These are phyloP conservation scores for Elsinoe batatas DNA, from an alignment of 2,329 filamentous ascomycete genomes.

Conservation along the genomic window DNA sequence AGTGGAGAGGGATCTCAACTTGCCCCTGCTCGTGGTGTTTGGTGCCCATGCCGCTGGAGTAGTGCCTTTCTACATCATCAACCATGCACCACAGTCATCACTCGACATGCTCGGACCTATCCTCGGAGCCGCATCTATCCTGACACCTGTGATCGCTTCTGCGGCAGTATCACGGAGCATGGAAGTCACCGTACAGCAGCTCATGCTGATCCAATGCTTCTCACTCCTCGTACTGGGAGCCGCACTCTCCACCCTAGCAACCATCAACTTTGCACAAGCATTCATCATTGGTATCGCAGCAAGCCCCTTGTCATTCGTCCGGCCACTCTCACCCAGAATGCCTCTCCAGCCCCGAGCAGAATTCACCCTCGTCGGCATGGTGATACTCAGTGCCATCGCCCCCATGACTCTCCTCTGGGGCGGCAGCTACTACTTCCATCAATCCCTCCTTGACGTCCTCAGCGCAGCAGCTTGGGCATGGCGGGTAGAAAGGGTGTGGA, in stretches of 20 bases:
- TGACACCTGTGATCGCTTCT: constrained; percentile 25
- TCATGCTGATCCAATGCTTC: constrained; percentile 75
- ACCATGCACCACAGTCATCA: constrained; percentile 28
- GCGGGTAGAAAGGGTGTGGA: constrained; percentile 17
- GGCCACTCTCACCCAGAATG: constrained; percentile 20
- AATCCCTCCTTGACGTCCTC: constrained; percentile 13
- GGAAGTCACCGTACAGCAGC: constrained; percentile 55
- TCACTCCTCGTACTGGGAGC: constrained; percentile 87
- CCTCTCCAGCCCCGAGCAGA: background rate
- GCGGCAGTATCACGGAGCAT: constrained; percentile 27
- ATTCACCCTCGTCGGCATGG: constrained; percentile 10
- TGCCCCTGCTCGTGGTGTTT: constrained; percentile 64
- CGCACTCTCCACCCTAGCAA: constrained; percentile 84
- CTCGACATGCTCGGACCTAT: constrained; percentile 6
- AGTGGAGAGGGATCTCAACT: constrained; percentile 56
- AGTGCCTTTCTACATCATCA: constrained; percentile 79
- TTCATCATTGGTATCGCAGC: constrained; percentile 75
- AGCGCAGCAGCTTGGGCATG: constrained; percentile 16
- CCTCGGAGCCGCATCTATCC: constrained; percentile 12
- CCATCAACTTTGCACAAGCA: constrained; percentile 87
- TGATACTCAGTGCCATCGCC: constrained; percentile 12
- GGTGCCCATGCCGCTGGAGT: constrained; percentile 66
- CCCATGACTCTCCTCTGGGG: constrained; percentile 14
- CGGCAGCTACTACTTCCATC: constrained; percentile 10
- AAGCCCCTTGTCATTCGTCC: constrained; percentile 67